Base-by-base conservation (phyloP, 805 yeast species). In the Wickerhamiella hasegawae region DNA sequence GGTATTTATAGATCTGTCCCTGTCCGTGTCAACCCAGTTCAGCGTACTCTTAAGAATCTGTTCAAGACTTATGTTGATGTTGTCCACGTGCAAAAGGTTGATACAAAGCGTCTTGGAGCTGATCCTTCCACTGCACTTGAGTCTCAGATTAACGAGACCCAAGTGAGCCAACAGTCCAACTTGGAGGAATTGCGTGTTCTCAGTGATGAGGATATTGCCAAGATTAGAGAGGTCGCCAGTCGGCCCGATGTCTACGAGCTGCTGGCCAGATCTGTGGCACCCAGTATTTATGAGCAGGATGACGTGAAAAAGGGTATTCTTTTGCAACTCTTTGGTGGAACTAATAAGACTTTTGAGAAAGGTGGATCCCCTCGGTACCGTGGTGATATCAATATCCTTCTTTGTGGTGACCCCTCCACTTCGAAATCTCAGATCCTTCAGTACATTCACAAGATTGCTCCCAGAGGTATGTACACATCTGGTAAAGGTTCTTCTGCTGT, bases 401-500 rank as follows among this genome's bases (percentile, higher is more conserved):
- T 90, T 29, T 87, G 97, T 62, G 99, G 99, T 47, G 99, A 90
- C 54, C 99, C 99, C 1, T 87, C 97, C 8, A 90, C 99, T 2
- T 76, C 96, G 10, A 90, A 90, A 54, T 90, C 98, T 3, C 99
- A 90, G 57, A 59, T 90, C 31, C 65, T 90, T 45, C 93, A 84
- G 52, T 90, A 90, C 47, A 96, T 90, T 29, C 98, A 90, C 60
- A 82, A 85, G 51, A 90, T 90, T 46, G 93, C 98, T 1, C 99
- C 99, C 31, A 69, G 98, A 53, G 98, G 98, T 46, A 82, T 90
- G 27, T 90, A 85, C 58, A 90, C 99, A 3, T 85, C 96, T 1
- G 99, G 99, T 57, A 90, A 90, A 51, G 98, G 98, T 34, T 84
- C 96, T 1, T 90, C 98, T 22, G 99, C 99, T 0, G 99, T 90